Evolutionary conservation across 2,329 filamentous ascomycete genomes (phyloP).

Genomic region (Apiospora koreana): DNA sequence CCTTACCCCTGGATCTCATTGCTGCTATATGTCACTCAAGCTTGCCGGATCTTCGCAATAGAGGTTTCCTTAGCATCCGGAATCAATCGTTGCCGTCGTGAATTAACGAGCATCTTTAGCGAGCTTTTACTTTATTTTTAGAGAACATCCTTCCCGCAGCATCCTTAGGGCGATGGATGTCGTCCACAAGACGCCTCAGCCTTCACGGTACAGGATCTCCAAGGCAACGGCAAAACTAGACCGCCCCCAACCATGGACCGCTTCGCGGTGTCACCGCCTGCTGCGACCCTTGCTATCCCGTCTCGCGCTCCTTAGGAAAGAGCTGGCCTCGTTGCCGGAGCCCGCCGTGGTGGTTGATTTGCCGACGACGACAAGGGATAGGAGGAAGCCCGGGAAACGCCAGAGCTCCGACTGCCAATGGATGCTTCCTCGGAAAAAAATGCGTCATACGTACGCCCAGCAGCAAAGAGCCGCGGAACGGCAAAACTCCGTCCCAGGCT

Average conservation of each 20-base stretch:
- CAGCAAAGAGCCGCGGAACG: slow-evolving; percentile 12
- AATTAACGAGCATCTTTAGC: not conserved
- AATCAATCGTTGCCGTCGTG: not conserved
- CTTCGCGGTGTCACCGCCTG: slow-evolving; percentile 43
- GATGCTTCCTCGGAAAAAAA: slow-evolving; percentile 29
- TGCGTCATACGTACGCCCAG: slow-evolving; percentile 33
- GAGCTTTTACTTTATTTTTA: not conserved
- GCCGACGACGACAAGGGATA: not conserved
- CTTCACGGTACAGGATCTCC: slow-evolving; percentile 21
- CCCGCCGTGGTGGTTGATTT: slow-evolving; percentile 7
- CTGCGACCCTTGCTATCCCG: slow-evolving; percentile 44
- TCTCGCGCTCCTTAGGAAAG: slow-evolving; percentile 40
- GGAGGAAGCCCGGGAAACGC: slow-evolving; percentile 15
- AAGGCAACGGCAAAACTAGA: slow-evolving; percentile 21
- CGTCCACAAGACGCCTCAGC: slow-evolving; percentile 19
- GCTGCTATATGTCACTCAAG: not conserved
- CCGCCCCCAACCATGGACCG: slow-evolving; percentile 37
- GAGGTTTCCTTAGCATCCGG: not conserved
- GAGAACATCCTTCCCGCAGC: not conserved
- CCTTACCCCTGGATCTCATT: not conserved
- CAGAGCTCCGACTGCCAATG: slow-evolving; percentile 21
- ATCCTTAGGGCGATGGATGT: slow-evolving; percentile 9
- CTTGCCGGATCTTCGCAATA: not conserved
- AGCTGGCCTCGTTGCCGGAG: slow-evolving; percentile 22
- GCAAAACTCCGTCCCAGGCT: not conserved